Evolutionary conservation across 2,329 filamentous ascomycete genomes (phyloP), one percentile per base, ranked within the genome.

Genomic region (Fonsecaea nubica): DNA sequence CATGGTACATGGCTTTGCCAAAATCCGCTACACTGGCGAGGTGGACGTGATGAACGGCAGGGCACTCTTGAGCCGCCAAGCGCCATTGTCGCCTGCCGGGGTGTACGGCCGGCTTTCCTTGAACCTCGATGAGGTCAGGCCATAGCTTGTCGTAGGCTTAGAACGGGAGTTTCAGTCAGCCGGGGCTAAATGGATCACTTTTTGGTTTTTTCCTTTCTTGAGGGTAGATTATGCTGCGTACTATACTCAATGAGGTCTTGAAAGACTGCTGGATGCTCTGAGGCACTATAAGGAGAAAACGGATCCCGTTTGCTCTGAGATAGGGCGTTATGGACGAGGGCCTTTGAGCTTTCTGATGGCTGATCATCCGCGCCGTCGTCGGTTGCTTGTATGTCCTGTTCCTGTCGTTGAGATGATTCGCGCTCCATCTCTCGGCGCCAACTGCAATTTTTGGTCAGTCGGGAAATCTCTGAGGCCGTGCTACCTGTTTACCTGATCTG

Each of bases 141-240:
- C 57, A 59, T 36, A 59, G 33, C 25, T 40, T 59, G 40, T 59
- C 57, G 13, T 59, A 59, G 18, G 57, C 57, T 59, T 59, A 25
- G 21, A 36, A 35, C 10, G 18, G 4, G n/a, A 2, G 40, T 12
- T 48, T 32, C 21, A 10, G 40, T 40, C 33, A 32, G 45, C 25
- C 25, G 9, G 40, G 25, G 32, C 30, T 18, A 30, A 10, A 50
- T 25, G 21, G 4, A 25, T 50, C 18, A 12, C 18, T 5, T 12
- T 25, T 25, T 1, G 25, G 1, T 25, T 18, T 50, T 21, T 25
- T 12, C 12, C 7, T 50, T 50, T 10, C 3, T 6, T 5, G 18
- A 21, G 42, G 45, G 18, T 25, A 25, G 45, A 25, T 32, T 25
- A 13, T 8, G 5, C 32, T n/a, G 18, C 57, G 25, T 50, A 59